Conservation (phyloP, 345 rosid species). For the Crucihimalaya himalaica region DNA sequence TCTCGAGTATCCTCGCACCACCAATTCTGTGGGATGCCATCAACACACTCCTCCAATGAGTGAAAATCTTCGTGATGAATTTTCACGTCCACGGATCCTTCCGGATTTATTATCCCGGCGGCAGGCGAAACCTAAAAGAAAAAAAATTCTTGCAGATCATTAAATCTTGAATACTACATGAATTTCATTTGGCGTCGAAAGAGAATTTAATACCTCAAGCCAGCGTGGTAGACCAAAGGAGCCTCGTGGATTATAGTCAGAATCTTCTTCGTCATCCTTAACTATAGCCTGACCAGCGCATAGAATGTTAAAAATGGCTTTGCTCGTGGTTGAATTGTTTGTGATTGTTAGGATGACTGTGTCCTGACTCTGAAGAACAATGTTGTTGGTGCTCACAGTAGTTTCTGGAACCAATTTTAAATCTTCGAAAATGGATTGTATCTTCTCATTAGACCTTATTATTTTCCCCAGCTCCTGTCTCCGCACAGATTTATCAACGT, state of each 20-base stretch:
- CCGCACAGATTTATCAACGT: conserved; percentile 84
- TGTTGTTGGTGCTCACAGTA: conserved; percentile 56
- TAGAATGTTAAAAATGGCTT: conserved; percentile 56
- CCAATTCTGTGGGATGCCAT: conserved; percentile 89
- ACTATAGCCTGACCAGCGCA: conserved; percentile 61
- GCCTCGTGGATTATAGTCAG: conserved; percentile 62
- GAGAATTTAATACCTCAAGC: conserved; percentile 76
- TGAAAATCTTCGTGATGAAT: conserved; percentile 83
- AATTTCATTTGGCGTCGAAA: background rate
- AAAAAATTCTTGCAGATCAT: background rate
- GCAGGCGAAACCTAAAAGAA: conserved; percentile 66
- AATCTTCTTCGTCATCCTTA: conserved; percentile 60
- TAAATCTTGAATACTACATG: conserved; percentile 5
- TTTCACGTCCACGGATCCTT: conserved; percentile 54
- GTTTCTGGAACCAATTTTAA: conserved; percentile 64
- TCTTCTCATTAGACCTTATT: conserved; percentile 54
- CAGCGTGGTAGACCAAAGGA: conserved; percentile 81
- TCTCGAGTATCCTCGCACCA: conserved; percentile 92
- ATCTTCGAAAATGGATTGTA: conserved; percentile 57
- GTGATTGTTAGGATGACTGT: conserved; percentile 62
- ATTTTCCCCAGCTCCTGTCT: conserved; percentile 72
- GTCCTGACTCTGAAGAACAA: conserved; percentile 84
- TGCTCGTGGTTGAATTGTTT: conserved; percentile 55
- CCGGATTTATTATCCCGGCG: conserved; percentile 73
- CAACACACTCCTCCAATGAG: conserved; percentile 70